A percentile compares a stretch with the other conserved stretches of the same genome.
These are phyloP conservation scores for Aspergillus novoparasiticus DNA, from an alignment of 2,329 filamentous ascomycete species.

Conservation along the genomic window DNA sequence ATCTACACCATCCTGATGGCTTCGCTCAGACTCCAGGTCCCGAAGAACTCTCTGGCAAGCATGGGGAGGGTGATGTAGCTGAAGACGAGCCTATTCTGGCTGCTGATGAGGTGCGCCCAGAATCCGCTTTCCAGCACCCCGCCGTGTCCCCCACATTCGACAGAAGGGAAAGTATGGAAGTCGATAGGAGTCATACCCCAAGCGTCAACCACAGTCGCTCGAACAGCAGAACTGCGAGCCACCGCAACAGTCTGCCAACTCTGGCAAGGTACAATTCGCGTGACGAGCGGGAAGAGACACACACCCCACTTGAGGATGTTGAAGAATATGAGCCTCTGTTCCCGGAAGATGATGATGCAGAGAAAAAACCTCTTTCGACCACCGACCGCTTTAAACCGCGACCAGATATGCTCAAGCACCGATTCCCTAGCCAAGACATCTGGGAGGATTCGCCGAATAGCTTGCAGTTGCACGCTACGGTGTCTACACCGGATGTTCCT, in stretches of 20 bases:
- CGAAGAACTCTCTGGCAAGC: constrained; percentile 50
- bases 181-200: constrained; percentile 55
- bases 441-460: constrained; percentile 97
- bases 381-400: constrained; percentile 59
- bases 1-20: constrained; percentile 48
- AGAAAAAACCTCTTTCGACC: constrained; percentile 54
- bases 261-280: constrained; percentile 58
- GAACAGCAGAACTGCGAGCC: constrained; percentile 64
- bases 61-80: constrained; percentile 55
- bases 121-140: constrained; percentile 70
- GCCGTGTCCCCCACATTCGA: constrained; percentile 77
- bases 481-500: constrained; percentile 74
- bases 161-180: constrained; percentile 61
- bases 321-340: constrained; percentile 96
- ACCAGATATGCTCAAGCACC: constrained; percentile 58
- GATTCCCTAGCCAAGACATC: constrained; percentile 92
- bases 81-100: constrained; percentile 82
- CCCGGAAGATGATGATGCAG: constrained; percentile 70
- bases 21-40: constrained; percentile 53
- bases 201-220: constrained; percentile 64
- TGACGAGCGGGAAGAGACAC: constrained; percentile 53
- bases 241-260: constrained; percentile 59
- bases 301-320: constrained; percentile 79
- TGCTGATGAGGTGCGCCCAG: constrained; percentile 77
- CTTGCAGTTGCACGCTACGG: constrained; percentile 73